phyloP scores from a whole-genome alignment of 2,329 filamentous ascomycete species.

The Verticillium dahliae region DNA sequence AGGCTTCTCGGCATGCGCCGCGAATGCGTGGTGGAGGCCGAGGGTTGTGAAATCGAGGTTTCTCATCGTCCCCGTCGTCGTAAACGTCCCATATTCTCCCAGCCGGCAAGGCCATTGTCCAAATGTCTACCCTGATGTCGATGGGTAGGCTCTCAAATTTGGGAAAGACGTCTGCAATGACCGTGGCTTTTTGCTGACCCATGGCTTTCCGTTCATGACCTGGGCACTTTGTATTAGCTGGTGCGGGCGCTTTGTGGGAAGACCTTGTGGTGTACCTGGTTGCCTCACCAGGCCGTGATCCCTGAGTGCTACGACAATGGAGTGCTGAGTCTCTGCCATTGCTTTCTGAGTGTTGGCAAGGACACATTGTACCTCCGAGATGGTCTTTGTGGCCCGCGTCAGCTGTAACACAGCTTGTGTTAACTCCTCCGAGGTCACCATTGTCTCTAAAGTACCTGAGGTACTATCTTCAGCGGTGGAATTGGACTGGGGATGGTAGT shows the following conservation, averaged over 20 bases:
- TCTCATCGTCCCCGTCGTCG: background rate
- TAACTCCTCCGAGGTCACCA: background rate
- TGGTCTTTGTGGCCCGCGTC: background rate
- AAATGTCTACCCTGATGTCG: background rate
- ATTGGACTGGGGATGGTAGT: too few relatives aligned
- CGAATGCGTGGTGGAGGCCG: background rate
- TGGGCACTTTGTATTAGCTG: too few relatives aligned
- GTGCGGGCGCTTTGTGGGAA: too few relatives aligned
- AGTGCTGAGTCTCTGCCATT: background rate
- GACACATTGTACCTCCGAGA: background rate
- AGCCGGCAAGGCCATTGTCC: background rate
- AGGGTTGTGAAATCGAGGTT: background rate
- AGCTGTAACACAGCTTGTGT: background rate
- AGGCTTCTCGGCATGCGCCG: background rate
- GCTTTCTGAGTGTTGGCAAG: background rate
- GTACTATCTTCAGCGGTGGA: too few relatives aligned
- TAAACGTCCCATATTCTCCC: background rate
- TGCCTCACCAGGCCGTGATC: too few relatives aligned
- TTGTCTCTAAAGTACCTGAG: background rate
- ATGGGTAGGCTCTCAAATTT: background rate
- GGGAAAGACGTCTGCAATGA: background rate
- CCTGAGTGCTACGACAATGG: background rate
- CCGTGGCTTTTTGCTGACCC: too few relatives aligned
- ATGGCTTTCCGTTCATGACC: too few relatives aligned
- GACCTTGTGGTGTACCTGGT: too few relatives aligned